phyloP scores from a whole-genome alignment of 495 filamentous ascomycete species.

The Penicillium silybi region DNA sequence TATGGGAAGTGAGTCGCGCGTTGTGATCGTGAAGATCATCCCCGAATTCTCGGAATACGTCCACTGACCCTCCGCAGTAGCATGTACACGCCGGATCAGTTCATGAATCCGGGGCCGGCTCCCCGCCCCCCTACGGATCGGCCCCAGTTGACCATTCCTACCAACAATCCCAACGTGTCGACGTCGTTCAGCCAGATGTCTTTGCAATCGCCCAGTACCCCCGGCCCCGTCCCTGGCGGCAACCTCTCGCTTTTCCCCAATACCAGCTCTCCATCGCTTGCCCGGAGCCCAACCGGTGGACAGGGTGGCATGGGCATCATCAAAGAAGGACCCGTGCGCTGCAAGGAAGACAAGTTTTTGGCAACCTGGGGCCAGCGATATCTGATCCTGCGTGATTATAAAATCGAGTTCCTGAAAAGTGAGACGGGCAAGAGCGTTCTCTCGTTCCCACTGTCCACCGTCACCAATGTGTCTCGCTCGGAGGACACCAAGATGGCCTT shows the following conservation, averaged over 20 bases:
- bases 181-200: constrained; percentile 75
- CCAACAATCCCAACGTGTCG: constrained; percentile 61
- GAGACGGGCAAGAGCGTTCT: constrained; percentile 78
- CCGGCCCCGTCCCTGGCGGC: constrained; percentile 33
- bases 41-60: background rate
- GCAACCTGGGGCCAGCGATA: constrained; percentile 89
- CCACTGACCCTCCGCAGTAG: constrained; percentile 24
- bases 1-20: constrained; percentile 39
- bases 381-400: constrained; percentile 80
- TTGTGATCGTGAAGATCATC: background rate
- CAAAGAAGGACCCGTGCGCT: constrained; percentile 82
- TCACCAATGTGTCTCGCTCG: constrained; percentile 77
- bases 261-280: constrained; percentile 64
- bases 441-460: constrained; percentile 76
- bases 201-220: constrained; percentile 63
- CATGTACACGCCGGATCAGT: constrained; percentile 66
- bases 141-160: constrained; percentile 65
- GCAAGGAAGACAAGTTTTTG: constrained; percentile 83
- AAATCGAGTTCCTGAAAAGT: constrained; percentile 87
- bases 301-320: constrained; percentile 68
- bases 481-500: constrained; percentile 86
- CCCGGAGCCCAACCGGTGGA: constrained; percentile 55
- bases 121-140: constrained; percentile 84
- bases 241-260: constrained; percentile 53
- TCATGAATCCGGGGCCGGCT: constrained; percentile 96